phyloP scores from a whole-genome alignment of 371 early-diverging fungal species.

The Capillidium rhysosporum region DNA sequence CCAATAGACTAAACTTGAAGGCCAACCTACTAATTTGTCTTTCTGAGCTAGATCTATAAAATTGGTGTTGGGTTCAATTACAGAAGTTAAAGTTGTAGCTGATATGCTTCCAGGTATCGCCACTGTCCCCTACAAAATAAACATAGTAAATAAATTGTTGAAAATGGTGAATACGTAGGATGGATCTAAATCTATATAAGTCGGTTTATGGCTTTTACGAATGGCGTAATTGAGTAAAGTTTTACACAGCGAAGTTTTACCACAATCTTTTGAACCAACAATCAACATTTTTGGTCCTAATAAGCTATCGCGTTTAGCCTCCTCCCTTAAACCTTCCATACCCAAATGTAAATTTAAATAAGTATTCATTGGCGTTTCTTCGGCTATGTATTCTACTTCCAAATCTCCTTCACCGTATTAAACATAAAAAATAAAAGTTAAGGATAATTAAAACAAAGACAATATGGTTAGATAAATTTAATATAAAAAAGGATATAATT shows the following conservation, averaged over 20 bases:
- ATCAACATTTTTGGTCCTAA: constrained; percentile 65
- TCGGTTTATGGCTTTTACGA: constrained; percentile 44
- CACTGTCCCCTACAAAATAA: constrained; percentile 43
- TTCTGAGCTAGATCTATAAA: constrained; percentile 22
- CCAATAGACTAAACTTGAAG: constrained; percentile 50
- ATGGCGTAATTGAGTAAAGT: constrained; percentile 69
- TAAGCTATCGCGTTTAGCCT: constrained; percentile 21
- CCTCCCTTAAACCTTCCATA: constrained; percentile 50
- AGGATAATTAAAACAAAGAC: constrained; percentile 11
- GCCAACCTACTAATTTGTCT: constrained; percentile 43
- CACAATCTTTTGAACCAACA: constrained; percentile 77
- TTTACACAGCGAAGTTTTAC: constrained; percentile 72
- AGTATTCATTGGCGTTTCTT: constrained; percentile 83
- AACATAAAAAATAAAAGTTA: constrained; percentile 6
- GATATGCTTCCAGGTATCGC: constrained; percentile 72
- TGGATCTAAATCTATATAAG: constrained; percentile 73
- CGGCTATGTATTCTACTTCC: constrained; percentile 67
- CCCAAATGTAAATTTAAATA: constrained; percentile 77
- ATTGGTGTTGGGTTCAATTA: too few relatives aligned
- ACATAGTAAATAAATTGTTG: neutral
- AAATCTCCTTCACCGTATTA: constrained; percentile 43
- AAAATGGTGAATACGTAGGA: constrained; percentile 26
- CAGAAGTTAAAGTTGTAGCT: constrained; percentile 34
- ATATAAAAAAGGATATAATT: constrained; percentile 22
- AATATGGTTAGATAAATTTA: neutral